These are phyloP conservation scores for Adansonia rubrostipa DNA, from an alignment of 441 rosid genomes.

Conservation along the genomic window DNA sequence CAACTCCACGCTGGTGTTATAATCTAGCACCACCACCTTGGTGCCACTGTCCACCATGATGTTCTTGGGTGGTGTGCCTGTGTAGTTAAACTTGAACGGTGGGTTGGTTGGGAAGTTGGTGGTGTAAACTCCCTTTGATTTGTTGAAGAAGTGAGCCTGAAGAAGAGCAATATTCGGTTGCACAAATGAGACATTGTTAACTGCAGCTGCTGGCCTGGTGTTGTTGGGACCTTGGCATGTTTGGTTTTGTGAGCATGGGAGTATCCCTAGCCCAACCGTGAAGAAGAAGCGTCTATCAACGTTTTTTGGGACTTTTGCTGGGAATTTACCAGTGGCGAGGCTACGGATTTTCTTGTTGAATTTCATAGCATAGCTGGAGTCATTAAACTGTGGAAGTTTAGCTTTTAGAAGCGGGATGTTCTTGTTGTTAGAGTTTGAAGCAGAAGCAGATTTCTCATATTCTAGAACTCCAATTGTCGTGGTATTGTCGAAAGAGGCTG, in stretches of 20 bases:
- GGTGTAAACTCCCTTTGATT: slow-evolving; percentile 37
- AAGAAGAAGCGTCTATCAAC: slow-evolving; percentile 4
- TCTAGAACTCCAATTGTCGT: slow-evolving; percentile 38
- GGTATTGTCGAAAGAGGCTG: slow-evolving; percentile 42
- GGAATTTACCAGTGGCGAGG: no score
- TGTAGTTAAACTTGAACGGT: slow-evolving; percentile 39
- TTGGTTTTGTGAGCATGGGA: slow-evolving; percentile 32
- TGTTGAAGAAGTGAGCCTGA: slow-evolving; percentile 45
- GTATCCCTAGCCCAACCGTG: slow-evolving; percentile 39
- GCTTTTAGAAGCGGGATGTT: slow-evolving; percentile 22
- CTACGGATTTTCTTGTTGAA: no score
- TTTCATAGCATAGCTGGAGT: no score
- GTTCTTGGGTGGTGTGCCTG: slow-evolving; percentile 40
- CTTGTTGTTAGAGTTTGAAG: slow-evolving; percentile 15
- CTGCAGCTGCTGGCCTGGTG: slow-evolving; percentile 30
- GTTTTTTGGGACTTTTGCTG: no score
- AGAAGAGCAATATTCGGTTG: slow-evolving; percentile 41
- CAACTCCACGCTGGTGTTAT: slow-evolving; percentile 35
- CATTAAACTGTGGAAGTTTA: no score
- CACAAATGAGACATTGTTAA: slow-evolving; percentile 41
- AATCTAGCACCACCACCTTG: slow-evolving; percentile 30
- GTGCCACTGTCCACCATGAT: slow-evolving; percentile 33
- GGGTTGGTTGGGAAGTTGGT: slow-evolving; percentile 37
- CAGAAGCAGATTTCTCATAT: slow-evolving; percentile 28
- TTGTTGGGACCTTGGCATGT: slow-evolving; percentile 38